phyloP scores from a whole-genome alignment of 768 basidiomycete genomes.

The Leccinellum luteum region DNA sequence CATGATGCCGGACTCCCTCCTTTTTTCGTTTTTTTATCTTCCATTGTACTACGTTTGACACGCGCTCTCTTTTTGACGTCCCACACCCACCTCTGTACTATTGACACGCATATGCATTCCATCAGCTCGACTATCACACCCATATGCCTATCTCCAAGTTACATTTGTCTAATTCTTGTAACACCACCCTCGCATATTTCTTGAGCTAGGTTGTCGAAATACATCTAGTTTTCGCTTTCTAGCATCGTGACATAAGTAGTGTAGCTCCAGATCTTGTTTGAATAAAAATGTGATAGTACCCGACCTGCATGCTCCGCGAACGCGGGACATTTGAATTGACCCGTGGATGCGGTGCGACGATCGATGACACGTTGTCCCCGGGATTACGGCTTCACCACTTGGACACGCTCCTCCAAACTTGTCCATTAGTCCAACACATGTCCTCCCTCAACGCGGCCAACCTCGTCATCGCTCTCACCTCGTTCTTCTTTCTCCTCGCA shows the following conservation, averaged over 20 bases:
- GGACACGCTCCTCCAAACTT: slow-evolving; percentile 8
- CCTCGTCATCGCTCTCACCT: slow-evolving; percentile 44
- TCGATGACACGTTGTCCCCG: slow-evolving; percentile 19
- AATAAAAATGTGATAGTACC: slow-evolving; percentile 14
- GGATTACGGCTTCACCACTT: slow-evolving; percentile 28
- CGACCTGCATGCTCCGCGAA: slow-evolving; percentile 8
- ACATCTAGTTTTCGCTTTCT: slow-evolving; percentile 13
- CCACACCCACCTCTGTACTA: slow-evolving; percentile 23
- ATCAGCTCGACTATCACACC: slow-evolving; percentile 13
- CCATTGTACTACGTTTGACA: slow-evolving; percentile 12
- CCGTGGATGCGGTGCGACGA: slow-evolving; percentile 8
- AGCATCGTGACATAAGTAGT: slow-evolving; percentile 19
- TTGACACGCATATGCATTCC: slow-evolving; percentile 23
- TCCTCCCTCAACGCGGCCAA: slow-evolving; percentile 40
- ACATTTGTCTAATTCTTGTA: slow-evolving; percentile 33
- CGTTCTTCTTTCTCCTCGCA: slow-evolving; percentile 53
- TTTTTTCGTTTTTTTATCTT: not conserved
- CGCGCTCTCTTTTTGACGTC: slow-evolving; percentile 17
- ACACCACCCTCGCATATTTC: slow-evolving; percentile 17
- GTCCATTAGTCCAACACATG: slow-evolving; percentile 21
- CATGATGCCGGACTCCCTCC: not conserved
- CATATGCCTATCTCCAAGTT: slow-evolving; percentile 23
- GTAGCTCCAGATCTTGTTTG: slow-evolving; percentile 30
- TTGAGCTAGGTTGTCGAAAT: slow-evolving; percentile 14
- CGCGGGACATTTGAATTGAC: not conserved